Base-by-base conservation (phyloP, 768 basidiomycete species). In the Coprinopsis cinerea region DNA sequence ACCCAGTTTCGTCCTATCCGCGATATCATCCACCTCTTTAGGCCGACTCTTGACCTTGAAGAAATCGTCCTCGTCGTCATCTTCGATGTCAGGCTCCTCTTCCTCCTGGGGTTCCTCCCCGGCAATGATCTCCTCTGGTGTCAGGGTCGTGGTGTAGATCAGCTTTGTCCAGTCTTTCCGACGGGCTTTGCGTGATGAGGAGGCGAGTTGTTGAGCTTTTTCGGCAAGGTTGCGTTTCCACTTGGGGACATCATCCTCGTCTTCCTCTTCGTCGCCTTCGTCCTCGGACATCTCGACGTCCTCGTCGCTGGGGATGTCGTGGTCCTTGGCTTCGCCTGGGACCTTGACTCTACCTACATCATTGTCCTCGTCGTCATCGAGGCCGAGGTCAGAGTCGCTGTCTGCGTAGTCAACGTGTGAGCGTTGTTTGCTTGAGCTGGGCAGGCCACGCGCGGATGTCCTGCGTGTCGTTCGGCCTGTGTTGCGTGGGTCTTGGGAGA, bases 161-260 rank as follows among this genome's bases (percentile, higher is more conserved):
- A 95, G 77, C 45, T 83, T 83, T 60, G 83, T 90, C 81, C 92
- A 88, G 61, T 95, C 82, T 57, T 78, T 81, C 52, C 75, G 73
- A 30, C 72, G 71, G 7, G 55, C 48, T 30, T 63, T 66, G 4
- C 64, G 69, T 1, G 70, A 64, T 6, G 71, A 68, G 2, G 74
- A 64, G 41, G 78, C 75, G 17, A 71, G 61, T 11, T 70, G 68
- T 9, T 69, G 68, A 5, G 68, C 70, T 39, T 69, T 61, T 39
- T 49, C 68, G 0, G 77, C 70, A 1, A 94, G 70, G 56, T 87
- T 76, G 10, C 61, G 57, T 67, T 93, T 93, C 92, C 92, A 94
- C 51, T 70, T 70, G 0, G 91, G 89, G 1, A 70, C 71, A 1
- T 72, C 65, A 0, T 59, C 73, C 6, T 66, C 69, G 14, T 64